Evolutionary conservation across 495 filamentous ascomycete species (phyloP).

Genomic region (Penicillium arizonense): DNA sequence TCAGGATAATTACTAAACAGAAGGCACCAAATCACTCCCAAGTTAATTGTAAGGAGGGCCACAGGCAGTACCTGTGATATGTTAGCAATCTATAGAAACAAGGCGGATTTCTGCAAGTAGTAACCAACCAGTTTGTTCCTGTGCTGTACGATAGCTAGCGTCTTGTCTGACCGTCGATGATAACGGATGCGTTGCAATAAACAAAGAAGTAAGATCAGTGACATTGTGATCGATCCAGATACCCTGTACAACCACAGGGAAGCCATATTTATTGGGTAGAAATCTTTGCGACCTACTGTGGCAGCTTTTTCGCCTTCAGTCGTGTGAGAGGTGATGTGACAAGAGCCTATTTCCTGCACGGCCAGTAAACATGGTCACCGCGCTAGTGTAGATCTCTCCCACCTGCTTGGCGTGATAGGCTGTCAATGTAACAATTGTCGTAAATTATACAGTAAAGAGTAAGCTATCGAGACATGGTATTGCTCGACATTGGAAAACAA

Average conservation of each 20-base stretch:
- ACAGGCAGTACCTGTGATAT: not conserved
- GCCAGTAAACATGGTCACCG: too few relatives aligned
- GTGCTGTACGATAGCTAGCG: not conserved
- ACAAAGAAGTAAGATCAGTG: not conserved
- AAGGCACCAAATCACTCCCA: not conserved
- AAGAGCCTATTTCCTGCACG: too few relatives aligned
- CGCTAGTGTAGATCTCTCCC: too few relatives aligned
- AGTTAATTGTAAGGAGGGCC: not conserved
- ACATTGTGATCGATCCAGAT: not conserved
- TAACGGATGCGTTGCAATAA: not conserved
- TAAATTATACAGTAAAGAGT: too few relatives aligned
- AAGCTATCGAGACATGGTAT: too few relatives aligned
- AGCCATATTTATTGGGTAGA: not conserved
- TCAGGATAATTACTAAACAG: not conserved
- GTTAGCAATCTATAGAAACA: not conserved
- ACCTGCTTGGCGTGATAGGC: too few relatives aligned
- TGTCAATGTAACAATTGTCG: too few relatives aligned
- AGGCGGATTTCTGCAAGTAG: not conserved
- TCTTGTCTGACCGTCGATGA: not conserved
- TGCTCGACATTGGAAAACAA: too few relatives aligned
- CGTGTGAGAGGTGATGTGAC: too few relatives aligned
- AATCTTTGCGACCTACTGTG: too few relatives aligned
- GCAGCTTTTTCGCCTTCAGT: too few relatives aligned
- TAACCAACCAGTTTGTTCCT: not conserved
- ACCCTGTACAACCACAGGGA: not conserved